Evolutionary conservation across 2,329 filamentous ascomycete genomes (phyloP).

Genomic region (Fusarium austroafricanum): DNA sequence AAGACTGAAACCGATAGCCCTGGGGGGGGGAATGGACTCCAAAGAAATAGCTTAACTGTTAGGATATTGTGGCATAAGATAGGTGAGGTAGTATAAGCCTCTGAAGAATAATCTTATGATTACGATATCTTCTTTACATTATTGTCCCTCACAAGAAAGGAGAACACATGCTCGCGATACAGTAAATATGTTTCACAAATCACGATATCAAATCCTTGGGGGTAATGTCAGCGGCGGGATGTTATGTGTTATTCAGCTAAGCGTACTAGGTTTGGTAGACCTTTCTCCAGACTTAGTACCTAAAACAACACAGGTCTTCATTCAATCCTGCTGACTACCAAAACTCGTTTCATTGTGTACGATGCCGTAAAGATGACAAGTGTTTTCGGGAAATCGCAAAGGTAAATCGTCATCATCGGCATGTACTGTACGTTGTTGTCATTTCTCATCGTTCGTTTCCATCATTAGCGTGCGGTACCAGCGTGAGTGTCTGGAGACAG

Average conservation of each 20-base stretch:
- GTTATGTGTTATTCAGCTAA: not conserved
- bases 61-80: no score
- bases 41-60: no score
- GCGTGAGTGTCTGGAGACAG: not conserved
- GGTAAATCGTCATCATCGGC: not conserved
- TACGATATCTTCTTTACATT: no score
- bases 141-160: not conserved
- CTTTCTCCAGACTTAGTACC: not conserved
- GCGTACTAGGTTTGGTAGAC: not conserved
- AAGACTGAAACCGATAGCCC: no score
- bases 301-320: not conserved
- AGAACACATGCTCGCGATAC: no score
- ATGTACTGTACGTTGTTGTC: not conserved
- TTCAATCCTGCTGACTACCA: slow-evolving; percentile 1
- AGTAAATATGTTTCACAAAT: not conserved
- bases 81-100: no score
- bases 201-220: not conserved
- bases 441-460: not conserved
- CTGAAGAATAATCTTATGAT: no score
- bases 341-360: slow-evolving; percentile 16
- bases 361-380: slow-evolving; percentile 18
- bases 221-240: not conserved
- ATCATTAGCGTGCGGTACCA: not conserved
- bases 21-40: no score
- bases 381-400: slow-evolving; percentile 3